A percentile compares a stretch with the other conserved stretches of the same genome.
Evolutionary conservation across 73 alveolate genomes (phyloP).

Genomic region (Paramecium bursaria): DNA sequence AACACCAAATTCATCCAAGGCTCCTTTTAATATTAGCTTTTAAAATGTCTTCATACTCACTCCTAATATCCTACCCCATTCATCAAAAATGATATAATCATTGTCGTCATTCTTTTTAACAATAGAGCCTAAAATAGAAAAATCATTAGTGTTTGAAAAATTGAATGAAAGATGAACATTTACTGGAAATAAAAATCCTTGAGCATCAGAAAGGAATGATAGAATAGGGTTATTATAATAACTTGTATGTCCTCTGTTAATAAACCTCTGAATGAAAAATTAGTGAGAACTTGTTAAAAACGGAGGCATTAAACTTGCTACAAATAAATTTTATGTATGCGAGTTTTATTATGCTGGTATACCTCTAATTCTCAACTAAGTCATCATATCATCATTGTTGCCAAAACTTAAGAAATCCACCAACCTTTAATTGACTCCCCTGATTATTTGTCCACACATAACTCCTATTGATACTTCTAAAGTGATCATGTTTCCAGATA

Average conservation of each 20-base stretch:
- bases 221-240: constrained; percentile 27
- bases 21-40: constrained; percentile 30
- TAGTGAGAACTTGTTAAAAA: constrained; percentile 36
- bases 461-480: constrained; percentile 33
- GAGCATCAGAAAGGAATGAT: constrained; percentile 34
- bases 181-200: constrained; percentile 45
- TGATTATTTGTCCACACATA: not conserved
- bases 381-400: constrained; percentile 42
- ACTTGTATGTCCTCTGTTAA: constrained; percentile 21
- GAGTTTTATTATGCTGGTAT: not conserved
- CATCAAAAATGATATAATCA: constrained; percentile 53
- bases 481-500: constrained; percentile 38
- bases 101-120: constrained; percentile 28
- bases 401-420: constrained; percentile 27
- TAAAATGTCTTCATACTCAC: constrained; percentile 18
- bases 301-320: constrained; percentile 50
- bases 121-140: constrained; percentile 42
- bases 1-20: constrained; percentile 45
- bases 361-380: constrained; percentile 7
- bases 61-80: constrained; percentile 58
- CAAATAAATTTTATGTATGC: not conserved
- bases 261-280: constrained; percentile 12
- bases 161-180: constrained; percentile 11
- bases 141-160: constrained; percentile 2
- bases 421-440: constrained; percentile 1